Evolutionary conservation across 1,284 basidiomycete species (phyloP).

Genomic region (Austroboletus olivaceoglutinosus): DNA sequence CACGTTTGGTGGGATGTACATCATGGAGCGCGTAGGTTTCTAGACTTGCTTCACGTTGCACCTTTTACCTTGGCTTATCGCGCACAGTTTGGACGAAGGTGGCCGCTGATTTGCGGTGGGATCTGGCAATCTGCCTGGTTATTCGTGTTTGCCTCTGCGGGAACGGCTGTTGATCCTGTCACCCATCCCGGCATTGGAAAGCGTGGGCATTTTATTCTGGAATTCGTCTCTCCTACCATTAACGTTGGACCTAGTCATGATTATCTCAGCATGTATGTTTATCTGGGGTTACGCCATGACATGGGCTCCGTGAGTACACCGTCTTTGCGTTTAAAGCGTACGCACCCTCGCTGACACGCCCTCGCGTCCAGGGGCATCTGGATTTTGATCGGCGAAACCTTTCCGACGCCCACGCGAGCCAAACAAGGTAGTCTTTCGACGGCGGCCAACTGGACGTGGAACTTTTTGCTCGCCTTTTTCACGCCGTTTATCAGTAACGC

Average conservation of each 20-base stretch:
- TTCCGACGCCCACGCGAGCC: slow-evolving; percentile 71
- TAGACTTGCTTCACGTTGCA: background rate
- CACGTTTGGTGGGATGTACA: slow-evolving; percentile 67
- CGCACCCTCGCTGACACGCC: background rate
- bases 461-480: slow-evolving; percentile 77
- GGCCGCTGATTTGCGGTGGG: slow-evolving; percentile 65
- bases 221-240: background rate
- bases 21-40: slow-evolving; percentile 58
- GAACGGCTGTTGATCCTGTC: slow-evolving; percentile 60
- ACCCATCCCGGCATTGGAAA: slow-evolving; percentile 51
- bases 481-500: slow-evolving; percentile 61
- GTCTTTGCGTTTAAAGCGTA: background rate
- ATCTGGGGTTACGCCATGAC: slow-evolving; percentile 77
- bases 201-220: slow-evolving; percentile 34
- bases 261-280: slow-evolving; percentile 76
- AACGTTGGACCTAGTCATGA: slow-evolving; percentile 52
- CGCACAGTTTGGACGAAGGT: slow-evolving; percentile 62
- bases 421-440: slow-evolving; percentile 76
- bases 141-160: slow-evolving; percentile 75
- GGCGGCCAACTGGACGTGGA: slow-evolving; percentile 68
- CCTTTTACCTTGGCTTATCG: background rate
- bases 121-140: slow-evolving; percentile 76
- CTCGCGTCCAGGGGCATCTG: slow-evolving; percentile 50
- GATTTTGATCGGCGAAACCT: slow-evolving; percentile 77
- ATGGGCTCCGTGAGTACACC: slow-evolving; percentile 54